Evolutionary conservation across 2,329 filamentous ascomycete genomes (phyloP), one percentile per base, ranked within the genome.

Genomic region (Botrytis deweyae): DNA sequence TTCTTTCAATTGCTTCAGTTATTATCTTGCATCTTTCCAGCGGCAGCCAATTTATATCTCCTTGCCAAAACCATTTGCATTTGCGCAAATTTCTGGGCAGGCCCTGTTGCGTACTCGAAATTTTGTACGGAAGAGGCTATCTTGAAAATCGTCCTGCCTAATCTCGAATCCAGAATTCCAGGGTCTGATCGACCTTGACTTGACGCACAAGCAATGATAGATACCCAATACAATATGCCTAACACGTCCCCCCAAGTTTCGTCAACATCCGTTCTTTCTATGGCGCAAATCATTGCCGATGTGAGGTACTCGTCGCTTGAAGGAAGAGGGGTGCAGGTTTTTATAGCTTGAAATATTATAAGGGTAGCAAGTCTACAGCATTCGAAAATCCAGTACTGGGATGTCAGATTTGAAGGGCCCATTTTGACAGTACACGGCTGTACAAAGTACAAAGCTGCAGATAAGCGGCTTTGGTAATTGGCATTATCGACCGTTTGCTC

Each of bases 181-280:
- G 66, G 33, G 12, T 46, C 59, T 20, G 44, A 18, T 49, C 61
- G 36, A n/a, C 67, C 72, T 55, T 70, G 40, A 33, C n/a, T 58
- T 38, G 42, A 33, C 33, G 44, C 67, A 20, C 46, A 49, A 18
- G 58, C 61, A n/a, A 71, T 44, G 40, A 71, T 70, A 4, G n/a
- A 49, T 33, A 74, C 59, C 59, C 66, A 73, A 33, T 44, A 71
- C 20, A 71, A 68, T 12, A 65, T 55, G 16, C 72, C 67, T 22
- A 71, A 33, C 44, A 71, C 49, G 44, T 73, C 52, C 36, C 46
- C 72, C 66, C 72, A 73, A 18, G 14, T 61, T 18, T 73, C 40
- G 22, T 58, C 44, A 16, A 70, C 3, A 38, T 73, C 58, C 22
- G 66, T 73, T 9, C 40, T 38, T 22, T 40, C 36, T 6, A 74